Base-by-base conservation (phyloP, 129 eudicot species). In the Lonicera japonica region DNA sequence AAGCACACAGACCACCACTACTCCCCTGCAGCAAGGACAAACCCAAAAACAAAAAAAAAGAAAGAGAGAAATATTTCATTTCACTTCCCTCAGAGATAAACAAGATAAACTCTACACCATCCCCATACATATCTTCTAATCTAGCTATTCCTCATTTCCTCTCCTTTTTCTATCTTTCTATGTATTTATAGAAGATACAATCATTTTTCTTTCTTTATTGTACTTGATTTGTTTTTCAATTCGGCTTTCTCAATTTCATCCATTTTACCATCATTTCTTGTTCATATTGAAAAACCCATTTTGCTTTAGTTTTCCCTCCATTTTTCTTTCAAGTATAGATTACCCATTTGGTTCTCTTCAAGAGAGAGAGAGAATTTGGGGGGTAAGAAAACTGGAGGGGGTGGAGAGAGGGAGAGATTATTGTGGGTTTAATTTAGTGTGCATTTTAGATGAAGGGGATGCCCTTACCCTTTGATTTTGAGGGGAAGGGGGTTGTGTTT, bases 401-500 rank as follows among this genome's bases (percentile, higher is more conserved):
- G n/a, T n/a, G n/a, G n/a, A 61, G 36, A 29, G 36, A 29, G 36
- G 6, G 36, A 29, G 6, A 29, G n/a, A n/a, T n/a, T 50, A 52
- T 61, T 54, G 64, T 22, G 63, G 70, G 25, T 60, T 53, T 70
- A 23, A 25, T 20, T 48, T 50, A 3, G 50, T 43, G 50, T 43
- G 50, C 5, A 8, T 17, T 50, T 17, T 71, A 57, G 74, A 75
- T 80, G 77, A 83, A 77, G 89, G 89, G 89, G 74, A 90, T 86
- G 84, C 97, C 91, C 95, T 83, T 90, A 72, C 81, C 88, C 92
- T 86, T 86, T 79, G 88, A 86, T 58, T 76, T 83, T 47, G 83
- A 86, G 79, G 95, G 86, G 95, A 86, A 90, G 81, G 88, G 95
- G 88, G 85, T 16, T 15, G 3, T 50, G 5, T 50, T 50, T 17